Evolutionary conservation across 805 yeast species (phyloP).

Genomic region (Candida caryicola): DNA sequence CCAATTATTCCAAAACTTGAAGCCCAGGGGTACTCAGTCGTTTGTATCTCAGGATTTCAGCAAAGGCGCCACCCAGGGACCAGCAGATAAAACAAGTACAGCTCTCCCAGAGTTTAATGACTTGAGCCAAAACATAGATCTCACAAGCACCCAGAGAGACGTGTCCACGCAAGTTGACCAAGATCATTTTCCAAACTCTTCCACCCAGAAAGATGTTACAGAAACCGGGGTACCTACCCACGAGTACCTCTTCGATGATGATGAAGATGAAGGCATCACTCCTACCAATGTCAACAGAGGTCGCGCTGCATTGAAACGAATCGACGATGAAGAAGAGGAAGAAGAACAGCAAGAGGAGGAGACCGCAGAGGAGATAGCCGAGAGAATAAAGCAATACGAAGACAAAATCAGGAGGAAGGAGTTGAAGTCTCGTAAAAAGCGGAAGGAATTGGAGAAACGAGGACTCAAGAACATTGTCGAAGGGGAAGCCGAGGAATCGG

Average conservation of each 20-base stretch:
- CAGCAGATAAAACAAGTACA: constrained; percentile 7
- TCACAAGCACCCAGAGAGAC: constrained; percentile 15
- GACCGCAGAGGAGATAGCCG: constrained; percentile 21
- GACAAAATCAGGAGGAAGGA: constrained; percentile 36
- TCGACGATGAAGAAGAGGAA: constrained; percentile 13
- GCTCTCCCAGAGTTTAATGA: constrained; percentile 24
- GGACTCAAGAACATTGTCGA: constrained; percentile 65
- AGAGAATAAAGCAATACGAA: constrained; percentile 36
- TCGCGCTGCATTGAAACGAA: neutral
- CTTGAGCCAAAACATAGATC: constrained; percentile 10
- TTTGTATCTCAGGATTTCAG: neutral
- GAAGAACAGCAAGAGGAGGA: constrained; percentile 24
- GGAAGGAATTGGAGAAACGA: constrained; percentile 53
- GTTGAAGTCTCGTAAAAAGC: constrained; percentile 28
- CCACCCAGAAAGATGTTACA: constrained; percentile 1
- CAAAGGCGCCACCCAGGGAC: constrained; percentile 8
- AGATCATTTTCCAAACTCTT: neutral
- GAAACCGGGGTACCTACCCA: neutral
- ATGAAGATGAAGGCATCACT: constrained; percentile 25
- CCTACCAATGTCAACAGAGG: neutral
- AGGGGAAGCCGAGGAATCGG: constrained; percentile 85
- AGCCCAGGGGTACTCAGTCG: constrained; percentile 16
- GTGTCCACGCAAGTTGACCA: constrained; percentile 18
- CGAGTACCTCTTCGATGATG: constrained; percentile 6
- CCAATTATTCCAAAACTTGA: constrained; percentile 28